Percentiles rank a stretch among this genome's conserved stretches.
These are phyloP conservation scores for Pyrenochaeta sp. DNA, from an alignment of 2,329 filamentous ascomycete species.

Conservation along the genomic window DNA sequence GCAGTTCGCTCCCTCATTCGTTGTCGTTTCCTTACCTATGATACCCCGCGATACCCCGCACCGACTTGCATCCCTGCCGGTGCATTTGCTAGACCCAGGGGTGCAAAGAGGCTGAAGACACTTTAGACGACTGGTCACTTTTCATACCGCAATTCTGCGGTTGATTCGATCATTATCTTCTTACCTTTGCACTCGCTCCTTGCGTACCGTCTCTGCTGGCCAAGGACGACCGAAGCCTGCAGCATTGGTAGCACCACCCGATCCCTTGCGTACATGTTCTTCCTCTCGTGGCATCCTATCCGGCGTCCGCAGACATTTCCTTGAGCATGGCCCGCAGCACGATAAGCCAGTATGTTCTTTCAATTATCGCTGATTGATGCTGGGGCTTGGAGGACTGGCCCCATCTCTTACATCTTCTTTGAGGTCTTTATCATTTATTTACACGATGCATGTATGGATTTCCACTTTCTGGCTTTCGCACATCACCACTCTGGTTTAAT, in stretches of 20 bases:
- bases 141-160: too few relatives aligned
- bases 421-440: background rate
- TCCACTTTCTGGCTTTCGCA: background rate
- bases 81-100: constrained; percentile 31
- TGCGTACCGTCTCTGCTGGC: constrained; percentile 42
- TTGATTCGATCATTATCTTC: too few relatives aligned
- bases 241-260: constrained; percentile 25
- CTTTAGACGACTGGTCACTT: constrained; percentile 5
- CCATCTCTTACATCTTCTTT: background rate
- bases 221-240: constrained; percentile 35
- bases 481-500: constrained; percentile 5
- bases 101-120: constrained; percentile 9
- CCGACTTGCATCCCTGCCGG: constrained; percentile 36
- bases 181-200: constrained; percentile 6
- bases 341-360: constrained; percentile 8
- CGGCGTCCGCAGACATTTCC: constrained; percentile 26
- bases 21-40: constrained; percentile 37
- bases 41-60: constrained; percentile 48
- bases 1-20: constrained; percentile 16
- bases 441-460: constrained; percentile 1
- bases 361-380: constrained; percentile 3
- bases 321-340: constrained; percentile 12
- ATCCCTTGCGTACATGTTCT: constrained; percentile 42
- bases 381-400: constrained; percentile 5
- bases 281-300: constrained; percentile 18